These are phyloP conservation scores for Phallus indusiatus DNA, from an alignment of 768 basidiomycete species.

Conservation along the genomic window DNA sequence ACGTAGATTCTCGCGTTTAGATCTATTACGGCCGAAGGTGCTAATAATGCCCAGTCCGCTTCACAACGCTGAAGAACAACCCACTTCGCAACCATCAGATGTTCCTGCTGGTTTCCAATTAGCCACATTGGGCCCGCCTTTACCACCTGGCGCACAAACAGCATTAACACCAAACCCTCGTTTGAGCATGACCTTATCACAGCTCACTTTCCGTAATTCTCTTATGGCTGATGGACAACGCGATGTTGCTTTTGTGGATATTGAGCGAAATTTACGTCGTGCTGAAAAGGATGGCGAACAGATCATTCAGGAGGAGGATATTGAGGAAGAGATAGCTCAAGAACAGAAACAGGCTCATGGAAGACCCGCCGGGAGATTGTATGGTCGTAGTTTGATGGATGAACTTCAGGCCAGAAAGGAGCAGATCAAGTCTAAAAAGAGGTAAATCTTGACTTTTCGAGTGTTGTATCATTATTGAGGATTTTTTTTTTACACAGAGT, in stretches of 20 bases:
- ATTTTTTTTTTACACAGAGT: slow-evolving; percentile 37
- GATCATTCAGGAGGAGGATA: slow-evolving; percentile 36
- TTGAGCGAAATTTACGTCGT: slow-evolving; percentile 52
- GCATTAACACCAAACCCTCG: slow-evolving; percentile 74
- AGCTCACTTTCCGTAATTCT: slow-evolving; percentile 79
- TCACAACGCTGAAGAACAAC: slow-evolving; percentile 34
- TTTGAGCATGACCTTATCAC: slow-evolving; percentile 61
- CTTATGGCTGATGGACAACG: slow-evolving; percentile 59
- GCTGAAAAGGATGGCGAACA: slow-evolving; percentile 76
- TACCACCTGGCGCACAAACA: slow-evolving; percentile 66
- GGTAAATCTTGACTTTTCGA: slow-evolving; percentile 41
- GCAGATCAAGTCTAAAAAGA: slow-evolving; percentile 71
- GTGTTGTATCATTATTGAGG: background rate
- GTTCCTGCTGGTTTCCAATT: slow-evolving; percentile 48
- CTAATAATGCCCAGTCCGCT: slow-evolving; percentile 91
- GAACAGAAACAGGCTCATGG: slow-evolving; percentile 22
- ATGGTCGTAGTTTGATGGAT: slow-evolving; percentile 84
- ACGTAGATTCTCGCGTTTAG: slow-evolving; percentile 61
- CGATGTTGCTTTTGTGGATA: slow-evolving; percentile 52
- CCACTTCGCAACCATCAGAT: slow-evolving; percentile 14
- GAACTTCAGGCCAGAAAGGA: slow-evolving; percentile 78
- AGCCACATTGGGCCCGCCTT: slow-evolving; percentile 62
- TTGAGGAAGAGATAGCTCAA: slow-evolving; percentile 30
- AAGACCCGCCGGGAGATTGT: slow-evolving; percentile 74
- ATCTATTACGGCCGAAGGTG: slow-evolving; percentile 82